These are phyloP conservation scores for Pythium dissimile DNA, from an alignment of 352 stramenopile genomes.

Conservation along the genomic window DNA sequence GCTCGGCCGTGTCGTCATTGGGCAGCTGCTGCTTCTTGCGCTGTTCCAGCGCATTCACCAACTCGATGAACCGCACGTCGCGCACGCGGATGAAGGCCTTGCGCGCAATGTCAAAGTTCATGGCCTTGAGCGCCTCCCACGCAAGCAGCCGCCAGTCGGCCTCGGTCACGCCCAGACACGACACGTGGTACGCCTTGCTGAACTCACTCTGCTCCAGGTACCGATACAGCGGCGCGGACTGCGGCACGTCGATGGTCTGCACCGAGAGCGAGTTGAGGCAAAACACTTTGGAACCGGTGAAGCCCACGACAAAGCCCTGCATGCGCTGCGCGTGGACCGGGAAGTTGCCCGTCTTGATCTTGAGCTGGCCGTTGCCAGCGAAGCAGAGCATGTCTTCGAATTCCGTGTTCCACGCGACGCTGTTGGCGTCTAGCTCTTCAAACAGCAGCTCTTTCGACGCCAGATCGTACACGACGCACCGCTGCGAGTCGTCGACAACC, in stretches of 20 bases:
- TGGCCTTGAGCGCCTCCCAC: slow-evolving; percentile 82
- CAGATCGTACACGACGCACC: slow-evolving; percentile 90
- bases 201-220: slow-evolving; percentile 91
- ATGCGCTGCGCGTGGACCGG: slow-evolving; percentile 88
- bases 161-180: slow-evolving; percentile 93
- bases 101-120: slow-evolving; percentile 76
- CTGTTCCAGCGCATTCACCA: slow-evolving; percentile 84
- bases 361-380: slow-evolving; percentile 81
- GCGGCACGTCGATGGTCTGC: slow-evolving; percentile 90
- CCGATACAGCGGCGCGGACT: slow-evolving; percentile 84
- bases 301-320: slow-evolving; percentile 91
- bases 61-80: slow-evolving; percentile 90
- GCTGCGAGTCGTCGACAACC: slow-evolving; percentile 88
- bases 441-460: slow-evolving; percentile 89
- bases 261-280: slow-evolving; percentile 85
- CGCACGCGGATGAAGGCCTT: slow-evolving; percentile 89
- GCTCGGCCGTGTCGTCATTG: slow-evolving; percentile 24
- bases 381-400: slow-evolving; percentile 95
- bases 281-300: slow-evolving; percentile 91
- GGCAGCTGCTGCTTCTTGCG: slow-evolving; percentile 60
- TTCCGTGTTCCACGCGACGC: slow-evolving; percentile 93
- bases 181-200: slow-evolving; percentile 82
- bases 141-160: slow-evolving; percentile 86
- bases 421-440: slow-evolving; percentile 81
- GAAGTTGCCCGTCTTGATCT: slow-evolving; percentile 90